Evolutionary conservation across 768 basidiomycete genomes (phyloP).

Genomic region (Phlebiopsis gigantea): DNA sequence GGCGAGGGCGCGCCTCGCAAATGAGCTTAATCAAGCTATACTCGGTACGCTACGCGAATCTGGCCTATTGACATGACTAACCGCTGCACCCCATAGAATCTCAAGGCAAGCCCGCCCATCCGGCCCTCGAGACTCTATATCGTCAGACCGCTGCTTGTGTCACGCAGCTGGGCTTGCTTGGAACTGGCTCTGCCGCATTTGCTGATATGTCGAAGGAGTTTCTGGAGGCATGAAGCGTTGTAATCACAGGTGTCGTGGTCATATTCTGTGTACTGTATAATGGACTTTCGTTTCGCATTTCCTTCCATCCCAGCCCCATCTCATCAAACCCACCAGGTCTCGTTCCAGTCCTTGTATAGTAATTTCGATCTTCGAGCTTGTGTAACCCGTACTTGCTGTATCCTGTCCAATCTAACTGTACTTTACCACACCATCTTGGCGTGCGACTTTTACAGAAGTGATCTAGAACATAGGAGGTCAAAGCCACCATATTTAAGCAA

Average conservation of each 20-base stretch:
- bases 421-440: background rate
- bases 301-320: too few relatives aligned
- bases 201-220: constrained; percentile 76
- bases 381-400: background rate
- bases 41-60: constrained; percentile 49
- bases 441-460: background rate
- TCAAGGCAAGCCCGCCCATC: constrained; percentile 65
- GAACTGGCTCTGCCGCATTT: constrained; percentile 74
- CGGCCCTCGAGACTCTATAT: constrained; percentile 72
- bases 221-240: constrained; percentile 35
- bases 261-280: background rate
- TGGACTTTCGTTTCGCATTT: background rate
- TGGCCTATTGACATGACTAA: background rate
- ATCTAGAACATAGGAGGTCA: background rate
- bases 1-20: constrained; percentile 60
- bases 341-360: background rate
- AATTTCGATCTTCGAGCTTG: background rate
- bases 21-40: constrained; percentile 78
- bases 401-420: background rate
- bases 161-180: constrained; percentile 64
- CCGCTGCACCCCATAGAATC: constrained; percentile 49
- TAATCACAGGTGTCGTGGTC: background rate
- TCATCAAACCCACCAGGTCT: too few relatives aligned
- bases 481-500: background rate
- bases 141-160: constrained; percentile 68